Evolutionary conservation across 1,284 basidiomycete genomes (phyloP), one percentile per base, ranked within the genome.

Genomic region (Marasmius fiardii): DNA sequence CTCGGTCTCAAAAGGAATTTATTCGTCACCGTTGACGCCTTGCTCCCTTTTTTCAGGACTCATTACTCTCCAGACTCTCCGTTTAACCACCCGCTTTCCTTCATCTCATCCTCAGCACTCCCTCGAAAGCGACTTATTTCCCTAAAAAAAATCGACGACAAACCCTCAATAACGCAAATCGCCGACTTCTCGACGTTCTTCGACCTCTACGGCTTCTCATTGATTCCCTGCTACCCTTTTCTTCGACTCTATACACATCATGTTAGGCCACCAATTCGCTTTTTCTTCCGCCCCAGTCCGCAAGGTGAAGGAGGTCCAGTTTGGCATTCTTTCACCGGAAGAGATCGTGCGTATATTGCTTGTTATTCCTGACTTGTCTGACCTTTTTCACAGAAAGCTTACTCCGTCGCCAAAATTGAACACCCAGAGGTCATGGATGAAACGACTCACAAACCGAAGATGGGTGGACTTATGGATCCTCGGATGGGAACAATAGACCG

Each of bases 401-500:
- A 93, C 73, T 97, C 95, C 43, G 95, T 98, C 51, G 95, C 94
- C 64, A 98, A 98, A 80, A 93, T 99, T 68, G 96, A 99, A 76
- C 89, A 93, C 74, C 95, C 96, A 14, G 97, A 99, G 71, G 95
- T 98, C 60, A 95, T 95, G 86, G 97, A 99, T 69, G 97, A 99
- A 72, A 77, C 85, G 33, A 92, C 87, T 1, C 90, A 86, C 69
- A 92, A 88, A 71, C 92, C 89, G 52, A 96, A 95, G 77, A 80
- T 86, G 56, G 95, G 92, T 58, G 97, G 97, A 60, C 80, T 99
- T 65, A 97, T 97, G 85, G 97, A 99, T 76, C 94, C 95, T 53
- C 87, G 94, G 58, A 93, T 99, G 88, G 97, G 97, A 49, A 99
- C 93, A 48, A 98, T 98, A 71, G 96, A 99, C 78, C 85, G 97